Evolutionary conservation across 148 eudicot genomes (phyloP).

Genomic region (Vaccinium darrowii): DNA sequence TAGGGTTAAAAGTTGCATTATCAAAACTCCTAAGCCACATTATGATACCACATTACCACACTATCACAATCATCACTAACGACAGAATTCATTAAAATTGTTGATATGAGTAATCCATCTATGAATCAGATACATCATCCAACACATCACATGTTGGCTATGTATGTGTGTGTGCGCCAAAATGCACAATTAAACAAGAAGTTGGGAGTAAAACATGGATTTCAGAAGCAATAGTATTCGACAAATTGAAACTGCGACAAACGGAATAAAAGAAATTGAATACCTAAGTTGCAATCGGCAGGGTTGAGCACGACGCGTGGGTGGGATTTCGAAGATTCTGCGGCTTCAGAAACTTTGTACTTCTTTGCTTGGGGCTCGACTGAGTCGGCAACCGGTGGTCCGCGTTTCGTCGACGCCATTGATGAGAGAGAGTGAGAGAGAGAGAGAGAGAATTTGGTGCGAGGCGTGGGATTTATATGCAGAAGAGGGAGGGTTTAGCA

Average conservation of each 20-base stretch:
- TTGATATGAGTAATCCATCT: too few relatives aligned
- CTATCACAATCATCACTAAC: too few relatives aligned
- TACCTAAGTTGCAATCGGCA: constrained; percentile 62
- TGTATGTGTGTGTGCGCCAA: too few relatives aligned
- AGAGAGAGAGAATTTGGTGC: background rate
- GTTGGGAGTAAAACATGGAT: too few relatives aligned
- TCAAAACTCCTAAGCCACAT: too few relatives aligned
- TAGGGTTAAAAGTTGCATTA: too few relatives aligned
- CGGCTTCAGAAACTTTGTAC: constrained; percentile 10
- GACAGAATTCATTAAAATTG: too few relatives aligned
- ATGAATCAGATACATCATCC: too few relatives aligned
- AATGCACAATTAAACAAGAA: too few relatives aligned
- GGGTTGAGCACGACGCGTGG: constrained; percentile 48
- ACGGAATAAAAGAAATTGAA: background rate
- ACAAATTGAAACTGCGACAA: background rate
- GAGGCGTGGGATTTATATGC: background rate
- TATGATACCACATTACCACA: too few relatives aligned
- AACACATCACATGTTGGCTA: too few relatives aligned
- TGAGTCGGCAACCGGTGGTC: constrained; percentile 10
- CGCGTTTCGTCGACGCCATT: constrained; percentile 50
- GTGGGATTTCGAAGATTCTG: background rate
- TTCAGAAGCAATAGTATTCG: background rate
- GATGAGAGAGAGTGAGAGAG: background rate
- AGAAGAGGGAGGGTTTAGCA: constrained; percentile 1
- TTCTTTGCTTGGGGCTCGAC: constrained; percentile 28